Evolutionary conservation across 2,329 filamentous ascomycete genomes (phyloP), one percentile per base, ranked within the genome.

Genomic region (Diaporthe citriasiana): DNA sequence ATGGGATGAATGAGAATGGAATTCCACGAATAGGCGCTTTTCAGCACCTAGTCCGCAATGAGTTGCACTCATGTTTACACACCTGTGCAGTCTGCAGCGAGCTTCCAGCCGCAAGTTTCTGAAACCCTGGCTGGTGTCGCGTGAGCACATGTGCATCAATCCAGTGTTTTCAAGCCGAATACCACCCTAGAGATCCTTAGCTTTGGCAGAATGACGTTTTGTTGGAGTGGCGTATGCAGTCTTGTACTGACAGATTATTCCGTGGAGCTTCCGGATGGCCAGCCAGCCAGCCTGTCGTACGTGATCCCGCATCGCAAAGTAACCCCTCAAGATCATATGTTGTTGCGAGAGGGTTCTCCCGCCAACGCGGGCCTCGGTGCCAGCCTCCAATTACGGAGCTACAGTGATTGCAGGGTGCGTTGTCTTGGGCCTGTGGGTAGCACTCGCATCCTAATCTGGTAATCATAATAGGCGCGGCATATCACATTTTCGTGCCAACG

Each of bases 191-290:
- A 25, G 38, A 25, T 27, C 60, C 45, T 25, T 25, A 35, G 30
- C 22, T 45, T 66, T 66, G 60, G 45, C 60, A 66, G 10, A n/a
- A 50, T 66, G 42, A 50, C 60, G 60, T 66, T 13, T 45, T 50
- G 30, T 38, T 51, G 30, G 42, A 66, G 60, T 51, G 13, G 57
- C 57, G 15, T 60, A 60, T 38, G 42, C 30, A 50, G 30, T 12
- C 9, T 7, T 35, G 27, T 25, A 19, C 42, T 25, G 30, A 25
- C 13, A 22, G 22, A 47, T 38, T 22, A 6, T 25, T 38, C 42
- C 19, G 42, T 25, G 60, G 60, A 51, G 17, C 2, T 65, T 66
- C 40, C 60, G 40, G 59, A 3, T 66, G 60, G 42, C 8, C 27
- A 51, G 42, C 27, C 57, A 27, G 53, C 53, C 53, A n/a, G 30